Conservation (phyloP, 768 basidiomycete genomes). For the Leucosporidium scottii region DNA sequence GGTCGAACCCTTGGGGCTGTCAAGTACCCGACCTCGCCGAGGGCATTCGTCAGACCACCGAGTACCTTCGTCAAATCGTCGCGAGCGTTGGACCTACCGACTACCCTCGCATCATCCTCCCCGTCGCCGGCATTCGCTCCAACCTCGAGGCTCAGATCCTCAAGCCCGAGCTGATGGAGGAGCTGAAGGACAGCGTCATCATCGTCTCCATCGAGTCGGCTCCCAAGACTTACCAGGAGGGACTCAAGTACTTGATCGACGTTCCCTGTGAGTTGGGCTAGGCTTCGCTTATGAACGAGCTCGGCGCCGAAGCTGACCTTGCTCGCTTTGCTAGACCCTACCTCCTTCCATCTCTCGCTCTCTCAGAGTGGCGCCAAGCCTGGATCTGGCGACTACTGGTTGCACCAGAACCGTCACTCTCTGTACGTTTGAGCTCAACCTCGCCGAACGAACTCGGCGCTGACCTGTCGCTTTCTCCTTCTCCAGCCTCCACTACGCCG, state of each 20-base stretch:
- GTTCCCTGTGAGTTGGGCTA: slow-evolving; percentile 21
- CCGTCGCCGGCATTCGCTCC: slow-evolving; percentile 18
- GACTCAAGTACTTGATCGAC: slow-evolving; percentile 29
- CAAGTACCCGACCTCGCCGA: slow-evolving; percentile 12
- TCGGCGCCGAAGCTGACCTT: not conserved
- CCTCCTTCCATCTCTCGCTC: slow-evolving; percentile 27
- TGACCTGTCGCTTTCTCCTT: no score
- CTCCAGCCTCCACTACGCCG: slow-evolving; percentile 23
- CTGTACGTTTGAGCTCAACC: not conserved
- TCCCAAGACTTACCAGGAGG: slow-evolving; percentile 18
- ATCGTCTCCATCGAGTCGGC: slow-evolving; percentile 31
- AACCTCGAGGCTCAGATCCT: slow-evolving; percentile 18
- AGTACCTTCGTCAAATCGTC: slow-evolving; percentile 25
- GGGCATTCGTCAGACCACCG: slow-evolving; percentile 18
- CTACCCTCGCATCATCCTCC: slow-evolving; percentile 29
- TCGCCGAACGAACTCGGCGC: no score
- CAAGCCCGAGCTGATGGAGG: slow-evolving; percentile 20
- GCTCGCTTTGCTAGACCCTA: slow-evolving; percentile 15
- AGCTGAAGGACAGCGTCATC: slow-evolving; percentile 21
- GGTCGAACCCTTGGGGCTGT: slow-evolving; percentile 31
- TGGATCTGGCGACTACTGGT: slow-evolving; percentile 15
- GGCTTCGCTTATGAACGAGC: not conserved
- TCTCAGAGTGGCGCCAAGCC: slow-evolving; percentile 6
- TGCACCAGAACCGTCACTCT: slow-evolving; percentile 23
- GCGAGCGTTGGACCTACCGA: slow-evolving; percentile 14